Conservation (phyloP, 2,329 filamentous ascomycete genomes). For the Tolypocladium album region DNA sequence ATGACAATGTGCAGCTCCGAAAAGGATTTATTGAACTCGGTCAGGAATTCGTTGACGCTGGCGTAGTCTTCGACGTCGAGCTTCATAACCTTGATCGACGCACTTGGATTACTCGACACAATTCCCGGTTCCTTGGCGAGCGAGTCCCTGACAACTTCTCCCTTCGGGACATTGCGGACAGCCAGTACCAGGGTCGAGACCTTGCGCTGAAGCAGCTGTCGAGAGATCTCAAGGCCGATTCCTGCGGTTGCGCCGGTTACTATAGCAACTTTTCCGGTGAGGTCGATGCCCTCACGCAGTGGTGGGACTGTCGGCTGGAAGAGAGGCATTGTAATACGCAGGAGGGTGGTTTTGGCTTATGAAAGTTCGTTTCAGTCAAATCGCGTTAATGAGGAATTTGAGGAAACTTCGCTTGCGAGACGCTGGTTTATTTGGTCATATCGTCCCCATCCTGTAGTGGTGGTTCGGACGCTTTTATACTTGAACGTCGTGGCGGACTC, state of each 20-base stretch:
- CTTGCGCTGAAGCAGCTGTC: constrained; percentile 25
- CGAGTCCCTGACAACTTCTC: background rate
- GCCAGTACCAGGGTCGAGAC: constrained; percentile 31
- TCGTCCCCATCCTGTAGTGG: background rate
- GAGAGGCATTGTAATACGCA: background rate
- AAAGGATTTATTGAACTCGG: background rate
- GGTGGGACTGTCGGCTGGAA: background rate
- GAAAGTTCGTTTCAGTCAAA: background rate
- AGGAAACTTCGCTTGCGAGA: no score
- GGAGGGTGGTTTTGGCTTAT: no score
- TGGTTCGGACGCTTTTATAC: background rate
- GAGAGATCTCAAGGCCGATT: constrained; percentile 30
- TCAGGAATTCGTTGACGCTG: background rate
- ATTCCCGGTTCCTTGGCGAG: constrained; percentile 8
- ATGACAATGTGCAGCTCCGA: background rate
- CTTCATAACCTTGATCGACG: background rate
- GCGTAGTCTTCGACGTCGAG: background rate
- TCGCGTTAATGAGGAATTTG: background rate
- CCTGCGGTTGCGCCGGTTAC: constrained; percentile 36
- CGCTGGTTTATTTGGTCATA: background rate
- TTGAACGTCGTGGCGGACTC: background rate
- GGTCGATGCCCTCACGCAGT: constrained; percentile 1
- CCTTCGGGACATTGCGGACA: constrained; percentile 18
- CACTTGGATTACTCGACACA: background rate
- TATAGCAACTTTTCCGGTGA: constrained; percentile 27